Base-by-base conservation (phyloP, 305 asterid species). In the Caryopteris hybrid region DNA sequence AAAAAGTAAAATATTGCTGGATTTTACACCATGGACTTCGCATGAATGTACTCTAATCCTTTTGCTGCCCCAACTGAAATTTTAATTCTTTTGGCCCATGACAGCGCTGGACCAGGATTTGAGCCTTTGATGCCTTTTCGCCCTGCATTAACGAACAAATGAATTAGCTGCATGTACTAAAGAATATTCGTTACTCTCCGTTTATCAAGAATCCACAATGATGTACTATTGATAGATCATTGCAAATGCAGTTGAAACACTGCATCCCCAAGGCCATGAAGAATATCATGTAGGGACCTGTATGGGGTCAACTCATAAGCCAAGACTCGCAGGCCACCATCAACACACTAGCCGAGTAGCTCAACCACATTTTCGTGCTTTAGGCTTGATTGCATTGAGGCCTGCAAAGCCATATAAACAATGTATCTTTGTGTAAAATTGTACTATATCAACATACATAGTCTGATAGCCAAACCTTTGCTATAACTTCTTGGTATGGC, bases 261-360 rank as follows among this genome's bases (percentile, higher is more conserved):
- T 2, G 45, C 13, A 34, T 38, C 46, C 86, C n/a, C 31, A 84
- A n/a, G n/a, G n/a, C 92, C 72, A 31, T 72, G 76, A 43, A 79
- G 68, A 67, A 68, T 64, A 66, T 83, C 84, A 54, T 85, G 86
- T 42, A 86, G 83, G 52, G 87, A 86, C 42, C 88, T 85, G 42
- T 66, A 66, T 2, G 86, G 71, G 39, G 88, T 87, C 3, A 25
- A 4, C 31, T 25, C 31, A 25, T 25, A 25, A 25, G 4, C 31
- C 31, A 25, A 25, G 31, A 25, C 2, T 25, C 31, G 31, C 31
- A 4, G 4, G 4, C 2, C 3, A 25, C 4, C 4, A 25, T 25
- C 31, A 2, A 25, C 31, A 4, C 31, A 25, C 2, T 25, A 25
- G 31, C 31, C 31, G 31, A 25, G 70, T 42, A 75, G 70, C 11